Evolutionary conservation across 768 basidiomycete species (phyloP), one percentile per base, ranked within the genome.

Genomic region (Saitozyma podzolica): DNA sequence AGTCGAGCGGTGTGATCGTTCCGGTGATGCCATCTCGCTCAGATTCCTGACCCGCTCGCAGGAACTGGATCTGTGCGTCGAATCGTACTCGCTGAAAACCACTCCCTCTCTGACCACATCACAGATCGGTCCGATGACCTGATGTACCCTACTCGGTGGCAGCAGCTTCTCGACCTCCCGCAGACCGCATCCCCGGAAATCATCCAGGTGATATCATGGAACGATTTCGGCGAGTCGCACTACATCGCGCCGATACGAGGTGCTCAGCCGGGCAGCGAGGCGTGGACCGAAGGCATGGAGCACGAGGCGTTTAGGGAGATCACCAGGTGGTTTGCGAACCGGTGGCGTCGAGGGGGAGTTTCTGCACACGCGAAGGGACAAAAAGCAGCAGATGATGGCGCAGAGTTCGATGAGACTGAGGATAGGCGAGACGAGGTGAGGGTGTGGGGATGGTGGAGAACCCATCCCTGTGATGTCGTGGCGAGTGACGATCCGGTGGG

Each of bases 181-280:
- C 43, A 41, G 10, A 9, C 54, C 10, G 19, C 62, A 45, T 61
- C 56, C 41, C 78, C 77, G 1, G 61, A 70, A n/a, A 70, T 78
- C 39, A 73, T 80, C 8, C 74, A 80, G 54, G 65, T 80, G 13
- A 72, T 80, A 50, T 75, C 69, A 50, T 80, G 80, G 80, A 80
- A 80, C 64, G 80, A 80, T 62, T 75, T 64, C 51, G 80, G 80
- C 20, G 78, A 79, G 54, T 74, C 69, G 9, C 75, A 78, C 49
- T 65, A 67, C 40, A 73, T 80, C 39, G 77, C 73, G 2, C 80
- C 80, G 9, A 53, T 78, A 14, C 49, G 68, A 2, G 77, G 77
- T 6, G 73, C 71, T 43, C 77, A 80, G 47, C 80, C 80, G 2
- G 78, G 77, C 4, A 73, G 72, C 3, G 72, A 79, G n/a, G 40